Base-by-base conservation (phyloP, 805 yeast species). In the Grigorovia transvaalensis region DNA sequence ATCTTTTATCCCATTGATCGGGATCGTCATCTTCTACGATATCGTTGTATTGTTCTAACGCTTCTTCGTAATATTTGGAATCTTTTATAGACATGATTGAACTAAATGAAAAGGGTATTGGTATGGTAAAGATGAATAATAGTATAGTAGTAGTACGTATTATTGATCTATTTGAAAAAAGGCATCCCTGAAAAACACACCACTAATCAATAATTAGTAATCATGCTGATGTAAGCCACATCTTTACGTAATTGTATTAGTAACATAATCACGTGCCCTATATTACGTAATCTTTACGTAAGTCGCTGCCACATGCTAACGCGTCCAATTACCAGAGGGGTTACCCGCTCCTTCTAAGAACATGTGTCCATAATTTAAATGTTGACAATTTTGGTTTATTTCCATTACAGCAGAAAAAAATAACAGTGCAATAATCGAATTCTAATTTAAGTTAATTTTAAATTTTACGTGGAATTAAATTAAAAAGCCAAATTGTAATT, bases 1-100 rank as follows among this genome's bases (percentile, higher is more conserved):
- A 87, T 54, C 95, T 70, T 61, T 75, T 66, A 60, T 87, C 93
- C 90, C 90, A 84, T 49, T 77, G 87, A n/a, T 50, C 52, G 1
- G 85, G 86, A 53, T 79, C 84, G 49, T 78, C 83, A 50, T 79
- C 84, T 8, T 71, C 76, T 1, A 59, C 66, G 23, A 60, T 54
- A n/a, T 66, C 67, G 7, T 54, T 49, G 52, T 59, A 65, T 43
- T 66, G 62, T 27, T 66, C 65, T 17, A 58, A 46, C 13, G 70
- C 71, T 49, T 66, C 59, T 44, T 56, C 48, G 50, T 61, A 63
- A 50, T 63, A 66, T 30, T 58, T 54, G 1, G 67, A 60, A 15
- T 20, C 23, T 8, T 19, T 35, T 23, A 15, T 38, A 18, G 49
- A 40, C n/a, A 8, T 33, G 9, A 33, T 33, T 8, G 9, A 33